phyloP scores from a whole-genome alignment of 768 basidiomycete genomes.

The Lactarius trivialis region DNA sequence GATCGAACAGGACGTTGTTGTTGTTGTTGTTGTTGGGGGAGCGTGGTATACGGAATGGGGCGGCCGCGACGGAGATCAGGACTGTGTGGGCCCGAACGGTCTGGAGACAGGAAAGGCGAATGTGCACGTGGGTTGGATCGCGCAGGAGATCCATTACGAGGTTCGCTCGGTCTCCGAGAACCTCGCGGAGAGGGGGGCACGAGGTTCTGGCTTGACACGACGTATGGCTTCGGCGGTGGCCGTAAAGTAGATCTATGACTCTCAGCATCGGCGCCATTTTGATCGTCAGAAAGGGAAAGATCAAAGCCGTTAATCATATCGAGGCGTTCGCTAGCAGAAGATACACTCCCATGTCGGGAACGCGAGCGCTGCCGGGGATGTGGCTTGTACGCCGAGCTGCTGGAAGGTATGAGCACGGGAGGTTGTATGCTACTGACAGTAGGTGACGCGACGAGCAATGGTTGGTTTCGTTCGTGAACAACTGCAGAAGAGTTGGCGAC shows the following conservation, averaged over 20 bases:
- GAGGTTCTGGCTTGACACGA: slow-evolving; percentile 33
- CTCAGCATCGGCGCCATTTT: slow-evolving; percentile 53
- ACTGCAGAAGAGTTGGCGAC: slow-evolving; percentile 59
- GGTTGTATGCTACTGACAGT: slow-evolving; percentile 46
- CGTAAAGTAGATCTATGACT: slow-evolving; percentile 38
- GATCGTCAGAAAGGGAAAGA: slow-evolving; percentile 50
- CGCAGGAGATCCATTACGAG: slow-evolving; percentile 19
- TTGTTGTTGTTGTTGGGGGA: slow-evolving; percentile 9
- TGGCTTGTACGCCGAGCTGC: slow-evolving; percentile 41
- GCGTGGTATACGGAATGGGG: background rate
- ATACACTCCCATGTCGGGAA: slow-evolving; percentile 63
- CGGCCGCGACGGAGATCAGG: slow-evolving; percentile 16
- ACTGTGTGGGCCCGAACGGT: slow-evolving; percentile 17
- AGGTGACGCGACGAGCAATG: slow-evolving; percentile 31
- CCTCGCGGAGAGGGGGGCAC: slow-evolving; percentile 16
- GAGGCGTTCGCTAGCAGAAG: slow-evolving; percentile 59
- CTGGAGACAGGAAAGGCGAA: slow-evolving; percentile 23
- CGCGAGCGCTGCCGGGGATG: slow-evolving; percentile 25
- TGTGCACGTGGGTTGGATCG: slow-evolving; percentile 17
- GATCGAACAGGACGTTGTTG: slow-evolving; percentile 21
- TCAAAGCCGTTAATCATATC: slow-evolving; percentile 61
- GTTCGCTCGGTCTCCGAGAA: slow-evolving; percentile 17
- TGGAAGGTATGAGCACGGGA: slow-evolving; percentile 42
- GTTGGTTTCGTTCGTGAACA: slow-evolving; percentile 46
- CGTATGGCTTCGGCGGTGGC: slow-evolving; percentile 31